Evolutionary conservation across 805 yeast genomes (phyloP).

Genomic region (Candida golubevii): DNA sequence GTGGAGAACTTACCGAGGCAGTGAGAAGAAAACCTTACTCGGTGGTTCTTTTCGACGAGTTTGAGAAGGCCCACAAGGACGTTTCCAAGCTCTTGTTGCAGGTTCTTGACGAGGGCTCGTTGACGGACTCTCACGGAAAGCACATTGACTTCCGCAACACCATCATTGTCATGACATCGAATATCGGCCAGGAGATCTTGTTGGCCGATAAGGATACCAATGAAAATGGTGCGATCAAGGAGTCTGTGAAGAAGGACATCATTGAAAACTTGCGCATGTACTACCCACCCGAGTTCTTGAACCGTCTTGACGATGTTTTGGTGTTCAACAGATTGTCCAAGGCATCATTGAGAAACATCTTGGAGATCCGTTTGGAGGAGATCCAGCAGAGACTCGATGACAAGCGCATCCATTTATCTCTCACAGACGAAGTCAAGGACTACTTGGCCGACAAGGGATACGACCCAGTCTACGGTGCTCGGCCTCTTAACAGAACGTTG

Average conservation of each 20-base stretch:
- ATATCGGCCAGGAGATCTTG: conserved; percentile 89
- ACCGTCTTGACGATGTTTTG: conserved; percentile 89
- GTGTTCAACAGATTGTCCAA: conserved; percentile 89
- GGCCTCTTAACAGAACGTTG: conserved; percentile 88
- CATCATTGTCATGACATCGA: conserved; percentile 93
- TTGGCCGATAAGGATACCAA: conserved; percentile 57
- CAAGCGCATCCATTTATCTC: conserved; percentile 61
- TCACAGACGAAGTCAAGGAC: conserved; percentile 61
- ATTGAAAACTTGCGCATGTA: conserved; percentile 60
- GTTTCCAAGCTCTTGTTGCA: conserved; percentile 87
- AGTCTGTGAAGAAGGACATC: conserved; percentile 53
- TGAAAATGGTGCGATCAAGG: conserved; percentile 57
- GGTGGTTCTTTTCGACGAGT: conserved; percentile 89
- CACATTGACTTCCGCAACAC: conserved; percentile 93
- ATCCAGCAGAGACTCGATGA: conserved; percentile 73
- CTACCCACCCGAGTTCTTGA: conserved; percentile 94
- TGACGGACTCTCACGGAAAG: conserved; percentile 94
- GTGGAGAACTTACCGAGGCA: conserved; percentile 95
- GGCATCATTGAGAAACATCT: conserved; percentile 68
- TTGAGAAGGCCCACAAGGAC: conserved; percentile 95
- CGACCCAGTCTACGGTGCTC: conserved; percentile 89
- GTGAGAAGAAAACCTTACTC: conserved; percentile 93
- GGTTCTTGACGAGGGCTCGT: conserved; percentile 90
- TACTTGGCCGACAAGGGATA: conserved; percentile 85
- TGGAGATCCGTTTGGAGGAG: conserved; percentile 79